phyloP scores from a whole-genome alignment of 495 filamentous ascomycete species.

The Tuber melanosporum region DNA sequence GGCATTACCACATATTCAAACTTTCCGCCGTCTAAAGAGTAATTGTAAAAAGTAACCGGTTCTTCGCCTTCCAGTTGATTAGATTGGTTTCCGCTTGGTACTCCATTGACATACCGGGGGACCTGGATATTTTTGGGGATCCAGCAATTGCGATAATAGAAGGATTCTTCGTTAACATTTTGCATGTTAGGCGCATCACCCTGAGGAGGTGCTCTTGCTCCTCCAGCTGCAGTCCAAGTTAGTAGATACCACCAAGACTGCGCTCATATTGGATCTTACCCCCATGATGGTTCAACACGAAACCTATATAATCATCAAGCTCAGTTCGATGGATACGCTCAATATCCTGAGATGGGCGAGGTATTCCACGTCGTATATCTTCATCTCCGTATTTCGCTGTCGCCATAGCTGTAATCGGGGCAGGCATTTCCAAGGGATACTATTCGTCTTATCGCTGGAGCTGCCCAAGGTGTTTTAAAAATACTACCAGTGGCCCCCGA shows the following conservation, averaged over 20 bases:
- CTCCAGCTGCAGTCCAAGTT: background rate
- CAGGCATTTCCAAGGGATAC: background rate
- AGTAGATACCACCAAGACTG: background rate
- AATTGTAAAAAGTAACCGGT: slow-evolving; percentile 13
- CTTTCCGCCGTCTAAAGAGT: background rate
- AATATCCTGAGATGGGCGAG: too few species aligned
- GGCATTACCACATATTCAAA: slow-evolving; percentile 12
- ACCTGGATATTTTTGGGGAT: background rate
- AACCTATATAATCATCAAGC: background rate
- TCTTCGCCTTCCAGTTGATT: background rate
- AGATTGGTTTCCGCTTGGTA: background rate
- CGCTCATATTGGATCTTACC: background rate
- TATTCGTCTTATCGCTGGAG: background rate
- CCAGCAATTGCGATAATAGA: background rate
- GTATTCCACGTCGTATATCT: too few species aligned
- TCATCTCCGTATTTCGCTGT: background rate
- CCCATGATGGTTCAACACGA: background rate
- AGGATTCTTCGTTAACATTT: background rate
- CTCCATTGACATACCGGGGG: background rate
- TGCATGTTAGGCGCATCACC: background rate
- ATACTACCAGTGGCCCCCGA: background rate
- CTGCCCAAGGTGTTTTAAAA: background rate
- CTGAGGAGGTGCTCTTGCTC: background rate
- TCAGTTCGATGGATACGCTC: background rate
- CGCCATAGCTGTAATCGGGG: background rate